phyloP scores from a whole-genome alignment of 495 filamentous ascomycete species.

The Physcia stellaris region DNA sequence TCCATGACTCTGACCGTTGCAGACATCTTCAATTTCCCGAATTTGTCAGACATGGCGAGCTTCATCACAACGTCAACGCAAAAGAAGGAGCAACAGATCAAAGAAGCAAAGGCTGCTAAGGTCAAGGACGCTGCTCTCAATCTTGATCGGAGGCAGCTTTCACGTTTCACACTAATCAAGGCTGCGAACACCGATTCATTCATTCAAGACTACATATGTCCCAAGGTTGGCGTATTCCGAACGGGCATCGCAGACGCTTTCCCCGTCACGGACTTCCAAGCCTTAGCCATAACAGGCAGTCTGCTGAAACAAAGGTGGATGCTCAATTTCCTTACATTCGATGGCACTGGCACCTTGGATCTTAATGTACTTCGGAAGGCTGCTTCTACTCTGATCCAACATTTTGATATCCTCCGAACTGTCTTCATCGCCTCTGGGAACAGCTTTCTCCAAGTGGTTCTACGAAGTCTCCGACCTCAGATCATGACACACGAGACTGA shows the following conservation, averaged over 20 bases:
- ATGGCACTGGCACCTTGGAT: conserved; percentile 34
- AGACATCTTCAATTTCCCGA: conserved; percentile 33
- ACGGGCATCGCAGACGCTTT: conserved; percentile 44
- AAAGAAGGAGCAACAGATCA: conserved; percentile 12
- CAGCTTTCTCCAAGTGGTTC: conserved; percentile 46
- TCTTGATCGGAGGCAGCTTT: conserved; percentile 16
- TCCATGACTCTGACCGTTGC: conserved; percentile 42
- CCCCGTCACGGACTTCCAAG: conserved; percentile 50
- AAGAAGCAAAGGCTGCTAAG: conserved; percentile 6
- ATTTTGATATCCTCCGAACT: conserved; percentile 55
- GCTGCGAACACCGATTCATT: conserved; percentile 28
- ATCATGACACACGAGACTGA: conserved; percentile 42
- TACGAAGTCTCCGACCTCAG: conserved; percentile 38
- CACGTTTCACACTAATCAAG: conserved; percentile 31
- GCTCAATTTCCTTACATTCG: conserved; percentile 45
- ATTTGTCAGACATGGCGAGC: conserved; percentile 33
- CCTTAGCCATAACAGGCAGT: conserved; percentile 46
- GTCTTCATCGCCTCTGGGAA: conserved; percentile 48
- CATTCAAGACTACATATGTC: conserved; percentile 33
- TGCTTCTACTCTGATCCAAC: conserved; percentile 29
- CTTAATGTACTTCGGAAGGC: conserved; percentile 31
- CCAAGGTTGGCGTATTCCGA: conserved; percentile 40
- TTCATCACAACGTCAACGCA: conserved; percentile 18
- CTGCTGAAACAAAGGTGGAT: conserved; percentile 37
- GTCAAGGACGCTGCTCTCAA: conserved; percentile 11